A percentile compares a stretch with the other conserved stretches of the same genome.
phyloP scores from a whole-genome alignment of 331 rosid genomes.

The Telfairia occidentalis region DNA sequence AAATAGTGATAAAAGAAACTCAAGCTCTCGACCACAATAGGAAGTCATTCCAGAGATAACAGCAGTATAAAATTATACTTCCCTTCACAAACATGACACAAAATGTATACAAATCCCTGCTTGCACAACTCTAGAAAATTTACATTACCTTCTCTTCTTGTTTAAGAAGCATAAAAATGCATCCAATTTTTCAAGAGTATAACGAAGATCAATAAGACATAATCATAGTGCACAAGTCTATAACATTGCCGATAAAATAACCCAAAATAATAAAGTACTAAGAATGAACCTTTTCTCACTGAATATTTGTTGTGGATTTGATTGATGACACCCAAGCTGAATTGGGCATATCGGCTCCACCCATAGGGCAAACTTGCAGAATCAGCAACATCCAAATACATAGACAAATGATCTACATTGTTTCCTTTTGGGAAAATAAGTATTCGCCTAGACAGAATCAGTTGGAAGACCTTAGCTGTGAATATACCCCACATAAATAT shows the following conservation, averaged over 20 bases:
- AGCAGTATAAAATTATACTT: background rate
- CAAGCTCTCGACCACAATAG: background rate
- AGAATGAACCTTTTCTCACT: constrained; percentile 62
- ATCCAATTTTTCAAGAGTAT: background rate
- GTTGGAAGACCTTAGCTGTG: constrained; percentile 13
- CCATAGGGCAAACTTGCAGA: constrained; percentile 75
- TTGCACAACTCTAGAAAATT: background rate
- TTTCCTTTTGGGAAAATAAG: constrained; percentile 90
- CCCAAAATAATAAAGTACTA: background rate
- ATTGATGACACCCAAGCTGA: constrained; percentile 67
- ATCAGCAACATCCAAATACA: constrained; percentile 91
- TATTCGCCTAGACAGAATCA: constrained; percentile 52
- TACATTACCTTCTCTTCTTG: background rate
- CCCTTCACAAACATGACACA: background rate
- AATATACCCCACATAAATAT: background rate
- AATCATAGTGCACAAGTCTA: background rate
- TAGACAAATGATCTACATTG: constrained; percentile 79
- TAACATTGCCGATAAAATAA: background rate
- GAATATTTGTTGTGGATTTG: constrained; percentile 65
- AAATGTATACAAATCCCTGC: background rate
- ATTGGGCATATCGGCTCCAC: constrained; percentile 86
- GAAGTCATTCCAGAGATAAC: background rate
- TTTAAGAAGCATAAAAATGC: background rate
- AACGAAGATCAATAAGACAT: background rate
- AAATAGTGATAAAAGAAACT: background rate